A percentile compares a stretch with the other conserved stretches of the same genome.
Conservation (phyloP, 352 stramenopile genomes). For the Globisporangium rhizosaccharum region DNA sequence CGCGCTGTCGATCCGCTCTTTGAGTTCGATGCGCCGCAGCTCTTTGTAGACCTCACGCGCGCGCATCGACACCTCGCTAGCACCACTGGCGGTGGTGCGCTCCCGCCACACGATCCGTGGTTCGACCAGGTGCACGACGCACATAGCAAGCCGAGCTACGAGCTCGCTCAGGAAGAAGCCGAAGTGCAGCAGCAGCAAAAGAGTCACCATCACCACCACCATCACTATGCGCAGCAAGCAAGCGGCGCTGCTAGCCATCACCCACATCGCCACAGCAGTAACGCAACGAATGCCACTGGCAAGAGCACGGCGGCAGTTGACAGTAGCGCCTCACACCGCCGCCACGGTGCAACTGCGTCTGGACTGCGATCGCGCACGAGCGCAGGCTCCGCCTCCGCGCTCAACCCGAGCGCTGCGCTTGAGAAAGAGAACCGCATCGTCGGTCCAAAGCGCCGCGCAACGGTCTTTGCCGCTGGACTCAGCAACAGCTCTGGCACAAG, state of each 20-base stretch:
- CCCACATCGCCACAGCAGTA: not conserved
- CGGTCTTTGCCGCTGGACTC: not conserved
- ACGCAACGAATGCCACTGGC: not conserved
- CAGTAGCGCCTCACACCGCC: no score
- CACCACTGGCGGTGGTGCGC: conserved; percentile 1
- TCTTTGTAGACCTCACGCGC: conserved; percentile 45
- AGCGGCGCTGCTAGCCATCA: no score
- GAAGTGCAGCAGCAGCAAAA: conserved; percentile 11
- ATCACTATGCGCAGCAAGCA: not conserved
- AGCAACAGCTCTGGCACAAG: not conserved
- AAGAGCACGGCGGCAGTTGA: not conserved
- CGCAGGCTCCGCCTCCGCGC: not conserved
- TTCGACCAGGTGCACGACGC: conserved; percentile 50
- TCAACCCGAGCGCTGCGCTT: conserved; percentile 8
- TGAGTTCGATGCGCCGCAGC: conserved; percentile 67
- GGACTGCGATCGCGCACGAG: not conserved
- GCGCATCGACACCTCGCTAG: conserved; percentile 6
- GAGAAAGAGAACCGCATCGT: conserved; percentile 35
- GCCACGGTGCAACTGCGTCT: no score
- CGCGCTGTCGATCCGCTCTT: conserved; percentile 48
- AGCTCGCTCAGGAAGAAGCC: conserved; percentile 32
- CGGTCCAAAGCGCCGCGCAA: conserved; percentile 7
- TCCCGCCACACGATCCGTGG: conserved; percentile 50
- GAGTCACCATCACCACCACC: not conserved
- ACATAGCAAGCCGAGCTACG: conserved; percentile 56